Conservation (phyloP, 192 early-diverging fungal genomes). For the Jimgerdemannia flammicorona region DNA sequence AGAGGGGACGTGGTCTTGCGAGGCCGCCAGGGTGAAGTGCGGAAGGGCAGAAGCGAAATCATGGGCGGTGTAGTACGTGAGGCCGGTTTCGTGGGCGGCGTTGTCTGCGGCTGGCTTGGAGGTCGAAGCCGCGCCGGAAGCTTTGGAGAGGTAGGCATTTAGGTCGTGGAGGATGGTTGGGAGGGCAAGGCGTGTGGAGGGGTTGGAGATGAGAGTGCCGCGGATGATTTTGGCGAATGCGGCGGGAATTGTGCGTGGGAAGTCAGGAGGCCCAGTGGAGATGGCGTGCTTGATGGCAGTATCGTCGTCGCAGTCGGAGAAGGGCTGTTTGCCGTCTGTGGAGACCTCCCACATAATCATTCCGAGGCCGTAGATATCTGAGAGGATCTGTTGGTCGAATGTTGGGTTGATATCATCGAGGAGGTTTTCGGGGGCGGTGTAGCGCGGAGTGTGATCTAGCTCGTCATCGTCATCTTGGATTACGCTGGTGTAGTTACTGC, state of each 20-base stretch:
- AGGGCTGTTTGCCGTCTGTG: background rate
- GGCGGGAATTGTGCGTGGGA: background rate
- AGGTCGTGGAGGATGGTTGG: background rate
- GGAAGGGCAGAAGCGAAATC: background rate
- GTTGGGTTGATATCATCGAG: background rate
- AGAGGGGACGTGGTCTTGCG: background rate
- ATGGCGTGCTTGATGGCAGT: background rate
- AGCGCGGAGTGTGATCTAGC: background rate
- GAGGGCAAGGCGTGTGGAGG: background rate
- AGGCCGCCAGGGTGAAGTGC: background rate
- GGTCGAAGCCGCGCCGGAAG: background rate
- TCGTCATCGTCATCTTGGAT: too few relatives aligned
- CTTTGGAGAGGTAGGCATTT: background rate
- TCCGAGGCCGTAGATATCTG: background rate
- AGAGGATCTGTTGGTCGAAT: background rate
- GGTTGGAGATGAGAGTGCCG: background rate
- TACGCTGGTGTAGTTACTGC: too few relatives aligned
- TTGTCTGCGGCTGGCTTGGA: background rate
- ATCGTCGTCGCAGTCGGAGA: background rate
- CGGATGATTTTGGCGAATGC: background rate
- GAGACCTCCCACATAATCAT: background rate
- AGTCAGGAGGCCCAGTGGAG: background rate
- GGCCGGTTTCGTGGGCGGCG: background rate
- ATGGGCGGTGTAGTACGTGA: background rate
- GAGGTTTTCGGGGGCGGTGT: background rate